Percentiles rank a stretch among this genome's conserved stretches.
Evolutionary conservation across 352 stramenopile genomes (phyloP).

Genomic region (Phytophthora sp.): DNA sequence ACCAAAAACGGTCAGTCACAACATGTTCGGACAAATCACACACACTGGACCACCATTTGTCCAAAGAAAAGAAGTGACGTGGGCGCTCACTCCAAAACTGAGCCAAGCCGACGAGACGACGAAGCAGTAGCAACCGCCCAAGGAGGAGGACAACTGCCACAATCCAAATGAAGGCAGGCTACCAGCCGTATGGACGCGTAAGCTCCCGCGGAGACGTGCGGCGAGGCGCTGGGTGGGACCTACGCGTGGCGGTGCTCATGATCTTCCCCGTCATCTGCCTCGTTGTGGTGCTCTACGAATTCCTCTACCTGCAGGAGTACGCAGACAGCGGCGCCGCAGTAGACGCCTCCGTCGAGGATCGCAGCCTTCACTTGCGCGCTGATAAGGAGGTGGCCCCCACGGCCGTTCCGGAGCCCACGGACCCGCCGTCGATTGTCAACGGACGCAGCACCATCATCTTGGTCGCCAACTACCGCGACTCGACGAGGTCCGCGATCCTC

Average conservation of each 20-base stretch:
- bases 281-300: slow-evolving; percentile 80
- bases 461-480: slow-evolving; percentile 86
- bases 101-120: slow-evolving; percentile 20
- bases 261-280: slow-evolving; percentile 73
- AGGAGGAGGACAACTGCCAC: background rate
- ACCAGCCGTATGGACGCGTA: slow-evolving; percentile 68
- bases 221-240: slow-evolving; percentile 48
- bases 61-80: background rate
- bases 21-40: no score
- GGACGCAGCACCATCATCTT: slow-evolving; percentile 78
- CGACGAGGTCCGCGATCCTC: slow-evolving; percentile 43
- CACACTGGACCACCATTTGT: no score
- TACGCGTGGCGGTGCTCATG: slow-evolving; percentile 69
- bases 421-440: slow-evolving; percentile 52
- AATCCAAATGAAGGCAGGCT: slow-evolving; percentile 28
- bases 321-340: slow-evolving; percentile 40
- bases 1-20: no score
- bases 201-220: slow-evolving; percentile 53
- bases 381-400: slow-evolving; percentile 30
- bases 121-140: slow-evolving; percentile 1
- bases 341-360: slow-evolving; percentile 39
- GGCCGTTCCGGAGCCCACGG: slow-evolving; percentile 15
- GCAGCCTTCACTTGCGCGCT: slow-evolving; percentile 32
- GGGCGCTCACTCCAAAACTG: no score
- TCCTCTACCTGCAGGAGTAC: slow-evolving; percentile 81